Evolutionary conservation across 2,329 filamentous ascomycete genomes (phyloP), one percentile per base, ranked within the genome.

Genomic region (Endocalyx cinctus): DNA sequence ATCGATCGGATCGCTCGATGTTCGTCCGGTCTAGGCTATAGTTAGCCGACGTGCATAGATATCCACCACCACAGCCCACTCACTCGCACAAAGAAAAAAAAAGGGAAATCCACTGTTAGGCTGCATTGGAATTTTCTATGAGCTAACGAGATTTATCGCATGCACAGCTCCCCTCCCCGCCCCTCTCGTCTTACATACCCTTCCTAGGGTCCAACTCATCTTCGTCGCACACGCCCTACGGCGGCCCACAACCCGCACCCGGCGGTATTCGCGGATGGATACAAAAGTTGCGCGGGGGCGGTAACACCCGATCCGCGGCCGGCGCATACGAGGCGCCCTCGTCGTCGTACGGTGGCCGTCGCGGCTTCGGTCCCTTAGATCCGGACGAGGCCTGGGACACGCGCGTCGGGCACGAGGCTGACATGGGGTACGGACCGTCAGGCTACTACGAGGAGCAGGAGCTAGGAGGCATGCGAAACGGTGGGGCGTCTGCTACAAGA

Each of bases 341-440:
- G 25, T 59, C 58, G 34, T 51, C 50, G 14, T 43, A 58, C 20
- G 63, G 64, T 28, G 63, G 66, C 35, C 67, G 70, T 34, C 61
- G 74, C 34, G 77, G 77, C 15, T 81, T 84, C 56, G 78, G 80
- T 2, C 69, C 79, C 4, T 71, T 87, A 28, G 87, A 92, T 51
- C 84, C 84, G 2, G 87, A 94, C 55, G 85, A 89, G 52, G 85
- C 86, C 2, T 94, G 87, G 87, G 86, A 92, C 62, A 64, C 84
- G 43, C 70, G 84, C 39, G 85, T 94, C 5, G 84, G 84, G 37
- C 71, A 79, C 47, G 85, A 89, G 58, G 77, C 81, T 13, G 79
- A 83, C 52, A 64, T 17, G 8, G 35, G 61, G 10, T 79, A 81
- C 54, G 75, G 74, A 2, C 63, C 66, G 2, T 67, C 67, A 15